phyloP scores from a whole-genome alignment of 805 yeast genomes.

The Teunomyces atbi region DNA sequence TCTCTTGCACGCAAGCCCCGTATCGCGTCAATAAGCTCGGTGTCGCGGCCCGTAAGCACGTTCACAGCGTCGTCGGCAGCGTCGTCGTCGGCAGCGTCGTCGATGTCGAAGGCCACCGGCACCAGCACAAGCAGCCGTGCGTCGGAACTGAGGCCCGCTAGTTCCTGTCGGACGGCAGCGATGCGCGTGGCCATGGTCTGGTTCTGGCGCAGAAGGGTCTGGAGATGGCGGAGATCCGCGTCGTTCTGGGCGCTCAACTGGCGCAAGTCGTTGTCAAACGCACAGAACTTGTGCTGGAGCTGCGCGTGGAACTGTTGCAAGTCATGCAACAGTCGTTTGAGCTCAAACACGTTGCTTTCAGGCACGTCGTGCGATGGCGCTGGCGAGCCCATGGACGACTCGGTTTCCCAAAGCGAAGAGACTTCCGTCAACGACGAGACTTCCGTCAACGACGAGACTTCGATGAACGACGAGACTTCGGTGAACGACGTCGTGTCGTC shows the following conservation, averaged over 20 bases:
- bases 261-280: conserved; percentile 8
- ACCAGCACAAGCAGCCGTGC: background rate
- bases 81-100: too few species aligned
- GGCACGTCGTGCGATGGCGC: background rate
- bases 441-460: too few species aligned
- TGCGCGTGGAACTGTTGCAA: conserved; percentile 9
- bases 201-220: conserved; percentile 5
- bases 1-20: background rate
- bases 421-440: conserved; percentile 18
- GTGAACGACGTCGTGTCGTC: conserved; percentile 22
- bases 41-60: background rate
- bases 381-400: background rate
- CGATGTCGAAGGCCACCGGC: background rate
- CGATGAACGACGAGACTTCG: conserved; percentile 11
- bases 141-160: conserved; percentile 6
- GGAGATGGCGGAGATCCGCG: conserved; percentile 9
- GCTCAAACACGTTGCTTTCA: conserved; percentile 5
- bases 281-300: conserved; percentile 9
- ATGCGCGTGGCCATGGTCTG: conserved; percentile 7
- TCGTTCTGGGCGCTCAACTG: conserved; percentile 10
- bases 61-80: too few species aligned
- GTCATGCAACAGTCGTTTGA: conserved; percentile 11
- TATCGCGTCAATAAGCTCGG: background rate
- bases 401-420: background rate
- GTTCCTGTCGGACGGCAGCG: conserved; percentile 8